Base-by-base conservation (phyloP, 1,139 yeast genomes). In the Suhomyces bokatorum region DNA sequence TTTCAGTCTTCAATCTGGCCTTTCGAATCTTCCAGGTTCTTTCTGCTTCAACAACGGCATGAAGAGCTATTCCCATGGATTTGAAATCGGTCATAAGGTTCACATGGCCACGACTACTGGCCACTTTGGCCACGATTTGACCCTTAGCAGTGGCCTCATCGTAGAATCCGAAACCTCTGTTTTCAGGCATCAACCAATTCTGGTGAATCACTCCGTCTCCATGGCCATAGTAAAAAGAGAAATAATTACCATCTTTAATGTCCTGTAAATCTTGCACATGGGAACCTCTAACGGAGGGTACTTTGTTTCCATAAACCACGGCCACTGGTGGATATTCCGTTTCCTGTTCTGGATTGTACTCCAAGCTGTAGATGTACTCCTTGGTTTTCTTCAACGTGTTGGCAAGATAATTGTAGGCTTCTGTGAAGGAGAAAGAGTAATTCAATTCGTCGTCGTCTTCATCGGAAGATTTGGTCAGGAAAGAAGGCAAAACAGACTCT, bases 171-270 rank as follows among this genome's bases (percentile, higher is more conserved):
- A 85, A 89, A 0, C 95, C 95, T 52, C 75, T 73, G 24, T 70
- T 66, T 55, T 85, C 86, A 0, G 97, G 97, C 81, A 89, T 79
- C 34, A 87, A 65, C 84, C 91, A 85, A 51, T 80, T 80, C 55
- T 85, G 88, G 63, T 87, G 89, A 1, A 89, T 87, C 13, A 90
- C 97, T 29, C 97, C 97, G 59, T 90, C 97, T 7, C 97, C 97
- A 9, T 90, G 90, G 0, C 96, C 96, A 60, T 87, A 89, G 54
- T 77, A 80, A 54, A 88, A 85, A 53, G 87, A 84, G 51, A 78
- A 81, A 63, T 87, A 90, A 51, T 81, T 78, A 6, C 96, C 96
- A 31, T 76, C 75, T 50, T 70, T 74, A 46, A 90, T 83, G 40
- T 81, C 93, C 24, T 81, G 77, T n/a, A 60, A 58, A 2, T 81